Percentiles rank a stretch among this genome's conserved stretches.
Conservation (phyloP, 371 early-diverging fungal species). For the Gilbertella persicaria region DNA sequence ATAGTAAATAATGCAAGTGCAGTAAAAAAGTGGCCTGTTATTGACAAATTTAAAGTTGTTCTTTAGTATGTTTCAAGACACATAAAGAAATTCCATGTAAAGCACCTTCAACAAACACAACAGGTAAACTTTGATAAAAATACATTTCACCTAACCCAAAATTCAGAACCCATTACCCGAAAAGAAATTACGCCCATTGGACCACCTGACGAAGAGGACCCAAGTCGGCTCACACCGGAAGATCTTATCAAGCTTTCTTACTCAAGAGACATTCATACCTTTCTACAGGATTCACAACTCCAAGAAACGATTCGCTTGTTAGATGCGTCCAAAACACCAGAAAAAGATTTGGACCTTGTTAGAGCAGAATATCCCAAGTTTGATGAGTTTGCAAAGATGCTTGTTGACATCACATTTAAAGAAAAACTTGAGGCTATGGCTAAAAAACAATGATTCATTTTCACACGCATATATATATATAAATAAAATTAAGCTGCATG, state of each 20-base stretch:
- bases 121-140: neutral
- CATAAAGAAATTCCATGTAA: slow-evolving; percentile 38
- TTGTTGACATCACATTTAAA: slow-evolving; percentile 24
- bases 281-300: slow-evolving; percentile 32
- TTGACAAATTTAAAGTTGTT: slow-evolving; percentile 27
- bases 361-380: slow-evolving; percentile 19
- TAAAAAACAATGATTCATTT: neutral
- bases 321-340: slow-evolving; percentile 33
- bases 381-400: slow-evolving; percentile 23
- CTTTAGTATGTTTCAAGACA: slow-evolving; percentile 40
- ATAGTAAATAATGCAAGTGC: slow-evolving; percentile 30
- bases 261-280: slow-evolving; percentile 37
- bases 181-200: slow-evolving; percentile 19
- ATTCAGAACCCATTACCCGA: slow-evolving; percentile 6
- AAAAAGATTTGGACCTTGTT: slow-evolving; percentile 24
- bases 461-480: neutral
- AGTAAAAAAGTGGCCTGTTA: neutral
- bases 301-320: slow-evolving; percentile 28
- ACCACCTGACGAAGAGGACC: slow-evolving; percentile 36
- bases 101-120: neutral
- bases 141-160: slow-evolving; percentile 1
- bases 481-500: neutral
- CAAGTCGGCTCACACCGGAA: slow-evolving; percentile 22
- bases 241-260: slow-evolving; percentile 23
- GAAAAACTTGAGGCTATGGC: slow-evolving; percentile 8